These are phyloP conservation scores for Diaporthe vexans DNA, from an alignment of 2,329 filamentous ascomycete genomes.

Conservation along the genomic window DNA sequence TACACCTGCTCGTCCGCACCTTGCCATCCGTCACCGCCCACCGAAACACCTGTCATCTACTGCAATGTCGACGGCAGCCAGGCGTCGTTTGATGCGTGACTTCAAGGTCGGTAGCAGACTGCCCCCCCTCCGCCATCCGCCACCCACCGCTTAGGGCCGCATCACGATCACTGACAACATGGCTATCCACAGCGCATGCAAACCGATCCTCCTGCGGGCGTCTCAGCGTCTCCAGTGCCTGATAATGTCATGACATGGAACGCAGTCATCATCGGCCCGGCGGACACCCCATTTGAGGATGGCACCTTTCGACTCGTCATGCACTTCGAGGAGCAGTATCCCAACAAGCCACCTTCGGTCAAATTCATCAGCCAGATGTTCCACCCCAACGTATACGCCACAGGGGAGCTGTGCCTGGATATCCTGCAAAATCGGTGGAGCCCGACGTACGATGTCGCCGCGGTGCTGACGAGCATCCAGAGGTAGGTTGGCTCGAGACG, in stretches of 20 bases:
- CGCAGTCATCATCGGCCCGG: constrained; percentile 96
- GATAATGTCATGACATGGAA: constrained; percentile 99
- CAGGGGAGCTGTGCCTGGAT: constrained; percentile 94
- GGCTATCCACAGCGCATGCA: constrained; percentile 85
- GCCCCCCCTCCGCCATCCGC: constrained; percentile 22
- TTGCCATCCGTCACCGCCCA: background rate
- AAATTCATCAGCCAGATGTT: constrained; percentile 99
- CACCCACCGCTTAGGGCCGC: constrained; percentile 19
- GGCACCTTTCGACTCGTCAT: constrained; percentile 98
- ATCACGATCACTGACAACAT: constrained; percentile 41
- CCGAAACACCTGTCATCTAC: constrained; percentile 29
- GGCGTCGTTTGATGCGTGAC: constrained; percentile 97
- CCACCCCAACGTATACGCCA: constrained; percentile 98
- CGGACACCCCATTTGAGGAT: constrained; percentile 97
- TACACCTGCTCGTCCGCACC: background rate
- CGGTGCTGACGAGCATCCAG: constrained; percentile 96
- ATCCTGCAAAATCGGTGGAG: constrained; percentile 99
- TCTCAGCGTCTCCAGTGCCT: constrained; percentile 94
- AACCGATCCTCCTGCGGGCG: constrained; percentile 95
- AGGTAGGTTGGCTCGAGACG: constrained; percentile 68
- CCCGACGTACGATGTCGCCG: constrained; percentile 97
- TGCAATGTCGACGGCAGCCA: constrained; percentile 87
- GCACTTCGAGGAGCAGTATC: constrained; percentile 99
- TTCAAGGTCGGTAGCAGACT: constrained; percentile 80
- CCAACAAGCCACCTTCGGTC: constrained; percentile 96